Evolutionary conservation across 2,329 filamentous ascomycete species (phyloP).

Genomic region (Cladorrhinum sp.): DNA sequence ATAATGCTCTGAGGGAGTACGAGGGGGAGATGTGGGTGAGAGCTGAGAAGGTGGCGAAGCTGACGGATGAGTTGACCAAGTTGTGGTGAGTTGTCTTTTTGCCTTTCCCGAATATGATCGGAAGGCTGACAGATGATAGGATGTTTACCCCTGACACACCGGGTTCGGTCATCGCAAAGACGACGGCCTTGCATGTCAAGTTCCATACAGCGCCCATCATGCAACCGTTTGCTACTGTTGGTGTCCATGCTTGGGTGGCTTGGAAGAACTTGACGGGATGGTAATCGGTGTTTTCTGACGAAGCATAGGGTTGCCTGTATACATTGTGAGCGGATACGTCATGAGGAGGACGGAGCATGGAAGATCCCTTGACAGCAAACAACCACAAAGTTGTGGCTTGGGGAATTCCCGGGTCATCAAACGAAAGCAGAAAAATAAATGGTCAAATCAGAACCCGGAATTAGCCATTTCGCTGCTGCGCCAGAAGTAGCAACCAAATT

Average conservation of each 20-base stretch:
- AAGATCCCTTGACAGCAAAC: not conserved
- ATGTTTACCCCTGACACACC: slow-evolving; percentile 47
- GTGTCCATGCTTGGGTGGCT: slow-evolving; percentile 22
- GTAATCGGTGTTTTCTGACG: not conserved
- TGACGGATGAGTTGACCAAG: slow-evolving; percentile 35
- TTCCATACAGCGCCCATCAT: slow-evolving; percentile 32
- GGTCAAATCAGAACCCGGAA: not conserved
- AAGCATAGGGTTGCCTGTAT: too few relatives aligned
- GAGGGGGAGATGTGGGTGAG: slow-evolving; percentile 15
- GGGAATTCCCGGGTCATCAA: not conserved
- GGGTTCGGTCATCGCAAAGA: slow-evolving; percentile 39
- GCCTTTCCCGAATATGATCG: too few relatives aligned
- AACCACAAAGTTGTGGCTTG: not conserved
- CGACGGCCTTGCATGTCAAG: slow-evolving; percentile 33
- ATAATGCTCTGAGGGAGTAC: slow-evolving; percentile 8
- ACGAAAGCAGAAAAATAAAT: not conserved
- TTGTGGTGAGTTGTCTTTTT: slow-evolving; percentile 33
- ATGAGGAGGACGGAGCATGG: not conserved
- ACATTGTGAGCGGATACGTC: too few relatives aligned
- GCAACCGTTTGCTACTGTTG: slow-evolving; percentile 32
- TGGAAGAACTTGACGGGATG: not conserved
- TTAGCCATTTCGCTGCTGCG: not conserved
- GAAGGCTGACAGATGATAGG: slow-evolving; percentile 16
- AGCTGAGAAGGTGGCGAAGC: slow-evolving; percentile 18
- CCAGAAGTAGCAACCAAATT: not conserved